Evolutionary conservation across 139 green algal species (phyloP).

Genomic region (Coccomyxa sp.): DNA sequence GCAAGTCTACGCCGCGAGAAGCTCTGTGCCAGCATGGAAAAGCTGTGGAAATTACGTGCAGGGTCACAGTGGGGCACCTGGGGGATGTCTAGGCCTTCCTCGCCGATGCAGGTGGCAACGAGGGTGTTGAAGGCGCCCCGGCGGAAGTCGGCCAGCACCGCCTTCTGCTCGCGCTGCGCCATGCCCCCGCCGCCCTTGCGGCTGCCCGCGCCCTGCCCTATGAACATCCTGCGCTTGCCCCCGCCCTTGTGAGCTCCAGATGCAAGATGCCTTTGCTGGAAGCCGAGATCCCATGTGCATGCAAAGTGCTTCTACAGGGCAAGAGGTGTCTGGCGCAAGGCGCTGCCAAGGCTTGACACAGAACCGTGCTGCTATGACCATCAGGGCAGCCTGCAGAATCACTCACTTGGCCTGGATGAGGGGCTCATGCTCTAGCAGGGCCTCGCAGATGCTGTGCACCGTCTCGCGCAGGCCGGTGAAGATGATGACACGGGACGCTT

Average conservation of each 20-base stretch:
- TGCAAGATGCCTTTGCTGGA: not conserved
- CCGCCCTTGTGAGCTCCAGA: not conserved
- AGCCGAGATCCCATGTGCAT: no score
- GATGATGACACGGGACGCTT: slow-evolving; percentile 26
- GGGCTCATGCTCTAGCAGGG: slow-evolving; percentile 47
- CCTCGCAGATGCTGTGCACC: slow-evolving; percentile 65
- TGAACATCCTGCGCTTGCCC: slow-evolving; percentile 64
- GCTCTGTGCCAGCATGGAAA: no score
- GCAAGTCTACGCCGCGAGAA: no score
- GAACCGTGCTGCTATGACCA: not conserved
- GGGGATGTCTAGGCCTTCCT: slow-evolving; percentile 97
- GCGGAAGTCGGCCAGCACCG: slow-evolving; percentile 52
- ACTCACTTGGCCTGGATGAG: slow-evolving; percentile 46
- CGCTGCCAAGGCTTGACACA: no score
- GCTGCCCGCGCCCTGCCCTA: slow-evolving; percentile 69
- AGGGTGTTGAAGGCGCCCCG: slow-evolving; percentile 68
- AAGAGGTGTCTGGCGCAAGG: no score
- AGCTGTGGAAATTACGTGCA: no score
- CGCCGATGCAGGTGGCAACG: slow-evolving; percentile 92
- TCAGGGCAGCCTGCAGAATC: no score
- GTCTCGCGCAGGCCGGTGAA: slow-evolving; percentile 58
- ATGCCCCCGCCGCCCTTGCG: slow-evolving; percentile 14
- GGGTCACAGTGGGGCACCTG: slow-evolving; percentile 55
- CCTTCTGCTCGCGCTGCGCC: slow-evolving; percentile 63
- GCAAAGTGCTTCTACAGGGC: no score